phyloP scores from a whole-genome alignment of 352 stramenopile genomes.

The Globisporangium nagaii region DNA sequence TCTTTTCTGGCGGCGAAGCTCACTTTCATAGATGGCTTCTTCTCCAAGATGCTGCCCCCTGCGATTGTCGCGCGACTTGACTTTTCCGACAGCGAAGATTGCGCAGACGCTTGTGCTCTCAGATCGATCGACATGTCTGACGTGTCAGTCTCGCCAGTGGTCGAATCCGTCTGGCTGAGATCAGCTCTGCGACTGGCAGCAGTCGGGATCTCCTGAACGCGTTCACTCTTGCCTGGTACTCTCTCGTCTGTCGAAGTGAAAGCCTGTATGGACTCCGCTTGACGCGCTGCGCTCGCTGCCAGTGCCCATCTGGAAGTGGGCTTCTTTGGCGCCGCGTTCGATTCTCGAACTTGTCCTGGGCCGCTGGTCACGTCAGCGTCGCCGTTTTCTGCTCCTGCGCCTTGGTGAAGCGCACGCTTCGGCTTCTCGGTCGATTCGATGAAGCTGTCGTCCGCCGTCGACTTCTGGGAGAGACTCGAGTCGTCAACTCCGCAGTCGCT shows the following conservation, averaged over 20 bases:
- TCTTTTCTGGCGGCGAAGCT: conserved; percentile 9
- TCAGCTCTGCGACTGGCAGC: background rate
- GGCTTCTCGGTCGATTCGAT: background rate
- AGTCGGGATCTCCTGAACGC: background rate
- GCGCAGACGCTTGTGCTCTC: background rate
- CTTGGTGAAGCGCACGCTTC: background rate
- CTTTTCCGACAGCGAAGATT: background rate
- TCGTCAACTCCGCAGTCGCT: conserved; percentile 25
- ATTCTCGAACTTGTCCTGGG: background rate
- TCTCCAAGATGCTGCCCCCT: background rate
- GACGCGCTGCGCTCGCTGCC: background rate
- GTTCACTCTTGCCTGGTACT: background rate
- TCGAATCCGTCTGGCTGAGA: background rate
- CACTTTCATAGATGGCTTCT: conserved; percentile 9
- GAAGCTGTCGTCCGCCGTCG: background rate
- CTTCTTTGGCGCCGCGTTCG: background rate
- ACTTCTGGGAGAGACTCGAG: conserved; percentile 17
- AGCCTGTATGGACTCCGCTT: background rate
- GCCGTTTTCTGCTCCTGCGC: background rate
- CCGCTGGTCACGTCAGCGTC: background rate
- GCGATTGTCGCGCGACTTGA: background rate
- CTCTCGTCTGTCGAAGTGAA: background rate
- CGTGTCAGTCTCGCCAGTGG: conserved; percentile 1
- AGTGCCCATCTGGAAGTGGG: background rate
- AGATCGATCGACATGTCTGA: conserved; percentile 2